These are phyloP conservation scores for Leptographium procerum DNA, from an alignment of 2,329 filamentous ascomycete species.

Conservation along the genomic window DNA sequence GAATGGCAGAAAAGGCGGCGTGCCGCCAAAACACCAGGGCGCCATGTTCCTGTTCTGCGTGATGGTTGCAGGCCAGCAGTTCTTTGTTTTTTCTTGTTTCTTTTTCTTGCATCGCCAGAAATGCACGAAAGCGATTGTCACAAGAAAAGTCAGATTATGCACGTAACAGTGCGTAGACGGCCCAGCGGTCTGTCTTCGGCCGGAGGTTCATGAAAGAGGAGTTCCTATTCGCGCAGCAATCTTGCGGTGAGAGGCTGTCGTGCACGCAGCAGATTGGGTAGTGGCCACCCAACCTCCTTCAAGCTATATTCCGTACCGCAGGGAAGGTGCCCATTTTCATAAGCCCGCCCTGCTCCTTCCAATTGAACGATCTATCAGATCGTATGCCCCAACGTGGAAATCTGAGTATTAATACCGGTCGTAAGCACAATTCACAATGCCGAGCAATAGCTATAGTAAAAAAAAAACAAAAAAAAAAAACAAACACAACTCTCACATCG, in stretches of 20 bases:
- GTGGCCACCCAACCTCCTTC: not conserved
- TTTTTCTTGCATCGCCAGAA: not conserved
- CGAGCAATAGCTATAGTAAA: too few species aligned
- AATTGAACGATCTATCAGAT: not conserved
- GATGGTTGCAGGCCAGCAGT: not conserved
- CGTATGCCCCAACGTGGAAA: too few species aligned
- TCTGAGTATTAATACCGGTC: too few species aligned
- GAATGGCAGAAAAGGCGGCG: constrained; percentile 28
- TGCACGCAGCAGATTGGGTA: not conserved
- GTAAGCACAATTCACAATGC: too few species aligned
- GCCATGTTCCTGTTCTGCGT: constrained; percentile 22
- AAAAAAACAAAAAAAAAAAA: too few species aligned
- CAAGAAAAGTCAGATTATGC: not conserved
- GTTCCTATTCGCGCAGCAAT: not conserved
- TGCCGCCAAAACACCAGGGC: constrained; percentile 25
- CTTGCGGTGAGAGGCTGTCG: not conserved
- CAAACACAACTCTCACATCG: not conserved
- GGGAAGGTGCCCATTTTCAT: not conserved
- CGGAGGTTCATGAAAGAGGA: too few species aligned
- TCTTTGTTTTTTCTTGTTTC: not conserved
- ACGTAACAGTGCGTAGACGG: not conserved
- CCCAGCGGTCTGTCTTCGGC: not conserved
- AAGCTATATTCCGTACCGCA: too few species aligned
- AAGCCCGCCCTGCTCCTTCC: not conserved
- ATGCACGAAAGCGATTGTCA: not conserved